These are phyloP conservation scores for Podospora tetraspora DNA, from an alignment of 495 filamentous ascomycete genomes.

Conservation along the genomic window DNA sequence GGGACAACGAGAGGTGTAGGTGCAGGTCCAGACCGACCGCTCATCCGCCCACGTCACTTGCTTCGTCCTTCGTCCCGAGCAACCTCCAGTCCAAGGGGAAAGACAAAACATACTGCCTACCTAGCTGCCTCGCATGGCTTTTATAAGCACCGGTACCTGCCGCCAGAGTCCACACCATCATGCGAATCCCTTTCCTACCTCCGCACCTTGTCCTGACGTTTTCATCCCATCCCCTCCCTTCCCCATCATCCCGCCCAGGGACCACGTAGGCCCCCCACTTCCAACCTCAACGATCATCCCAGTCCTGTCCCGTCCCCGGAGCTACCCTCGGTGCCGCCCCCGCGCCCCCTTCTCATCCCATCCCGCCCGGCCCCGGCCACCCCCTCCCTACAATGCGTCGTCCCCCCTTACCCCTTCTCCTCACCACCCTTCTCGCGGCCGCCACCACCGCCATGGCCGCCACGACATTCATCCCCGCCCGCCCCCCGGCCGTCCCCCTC, in stretches of 20 bases:
- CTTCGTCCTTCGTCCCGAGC: neutral
- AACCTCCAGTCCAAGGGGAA: neutral
- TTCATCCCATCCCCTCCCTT: too few species aligned
- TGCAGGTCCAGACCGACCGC: neutral
- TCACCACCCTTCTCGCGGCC: neutral
- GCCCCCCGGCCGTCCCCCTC: conserved; percentile 8
- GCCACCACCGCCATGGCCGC: neutral
- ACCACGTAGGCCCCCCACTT: neutral
- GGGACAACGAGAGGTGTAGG: neutral
- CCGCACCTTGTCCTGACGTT: neutral
- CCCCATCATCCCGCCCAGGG: too few species aligned
- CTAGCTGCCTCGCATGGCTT: neutral
- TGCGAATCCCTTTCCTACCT: neutral
- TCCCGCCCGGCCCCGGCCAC: neutral
- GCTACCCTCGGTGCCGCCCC: neutral
- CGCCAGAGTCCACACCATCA: neutral
- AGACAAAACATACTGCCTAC: neutral
- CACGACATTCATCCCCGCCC: neutral
- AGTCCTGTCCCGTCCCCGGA: neutral
- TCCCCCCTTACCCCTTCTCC: neutral
- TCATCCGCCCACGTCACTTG: neutral
- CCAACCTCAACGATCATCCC: neutral
- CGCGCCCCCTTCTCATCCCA: neutral
- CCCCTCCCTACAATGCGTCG: neutral
- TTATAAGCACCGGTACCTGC: neutral